Evolutionary conservation across 495 filamentous ascomycete genomes (phyloP), one percentile per base, ranked within the genome.

Genomic region (Clohesyomyces aquaticus): DNA sequence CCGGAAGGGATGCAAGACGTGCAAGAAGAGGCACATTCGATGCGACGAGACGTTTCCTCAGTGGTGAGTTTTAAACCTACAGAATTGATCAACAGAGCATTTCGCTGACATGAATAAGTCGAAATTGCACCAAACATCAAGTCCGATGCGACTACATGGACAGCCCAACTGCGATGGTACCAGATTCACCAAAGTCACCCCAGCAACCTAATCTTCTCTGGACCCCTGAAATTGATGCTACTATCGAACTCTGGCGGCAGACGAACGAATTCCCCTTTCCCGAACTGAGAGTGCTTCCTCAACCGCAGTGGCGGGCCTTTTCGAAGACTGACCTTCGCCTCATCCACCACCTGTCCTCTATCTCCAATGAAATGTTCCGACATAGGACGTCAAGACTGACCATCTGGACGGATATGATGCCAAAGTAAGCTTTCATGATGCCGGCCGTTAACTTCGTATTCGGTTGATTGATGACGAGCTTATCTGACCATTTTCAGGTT

Each of bases 111-210:
- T 10, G 26, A 14, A 19, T 28, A 69, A 98, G 93, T 78, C 91
- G 91, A 64, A 98, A 98, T 77, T 98, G 94, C 77, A 96, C 93
- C 55, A 98, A 98, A 75, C 94, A 98, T 76, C 96, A 96, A 79
- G 93, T 95, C 69, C 87, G 92, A 72, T 98, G 94, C 77, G 93
- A 96, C 69, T 98, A 98, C 76, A 93, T 95, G 83, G 91, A 97
- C 71, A 83, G 84, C 59, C 73, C 79, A 1, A 79, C 85, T 27
- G 78, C 83, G 23, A 81, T 86, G 54, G 87, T 89, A 57, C 78
- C 86, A 46, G 67, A 70, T 25, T 63, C 62, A 61, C 80, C 86
- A 28, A 75, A 79, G 26, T 83, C 84, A 65, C 87, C 88, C 51
- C 86, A 89, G 71, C 86, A 85, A 70, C 84, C 89, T 27, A 86